phyloP scores from a whole-genome alignment of 2,329 filamentous ascomycete genomes.

The Monosporascus sp. region DNA sequence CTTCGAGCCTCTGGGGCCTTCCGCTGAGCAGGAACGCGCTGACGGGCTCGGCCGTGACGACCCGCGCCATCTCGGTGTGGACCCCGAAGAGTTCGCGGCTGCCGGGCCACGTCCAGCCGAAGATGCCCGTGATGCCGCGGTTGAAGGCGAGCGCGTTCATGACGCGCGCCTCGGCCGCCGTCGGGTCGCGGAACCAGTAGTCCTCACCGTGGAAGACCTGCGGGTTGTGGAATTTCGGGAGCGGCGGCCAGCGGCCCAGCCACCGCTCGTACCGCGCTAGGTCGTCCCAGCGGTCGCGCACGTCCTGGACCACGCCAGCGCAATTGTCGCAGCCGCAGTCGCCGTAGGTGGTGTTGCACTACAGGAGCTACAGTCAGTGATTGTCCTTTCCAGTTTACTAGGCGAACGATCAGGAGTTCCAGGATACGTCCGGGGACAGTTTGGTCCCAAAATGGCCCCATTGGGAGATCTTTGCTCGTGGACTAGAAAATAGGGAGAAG shows the following conservation, averaged over 20 bases:
- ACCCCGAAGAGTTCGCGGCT: slow-evolving; percentile 30
- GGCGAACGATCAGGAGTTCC: too few relatives aligned
- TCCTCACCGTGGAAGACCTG: slow-evolving; percentile 44
- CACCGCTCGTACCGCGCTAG: slow-evolving; percentile 33
- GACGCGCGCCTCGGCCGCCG: slow-evolving; percentile 35
- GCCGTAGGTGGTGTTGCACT: slow-evolving; percentile 53
- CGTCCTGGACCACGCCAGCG: slow-evolving; percentile 46
- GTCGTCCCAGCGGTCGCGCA: slow-evolving; percentile 36
- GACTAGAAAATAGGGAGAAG: too few relatives aligned
- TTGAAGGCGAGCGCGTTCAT: slow-evolving; percentile 42
- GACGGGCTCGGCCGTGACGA: slow-evolving; percentile 32
- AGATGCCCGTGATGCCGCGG: slow-evolving; percentile 37
- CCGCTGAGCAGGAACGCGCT: slow-evolving; percentile 34
- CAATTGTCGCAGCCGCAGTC: slow-evolving; percentile 62
- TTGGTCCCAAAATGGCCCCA: too few relatives aligned
- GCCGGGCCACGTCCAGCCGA: slow-evolving; percentile 42
- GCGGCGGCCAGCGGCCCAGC: slow-evolving; percentile 35
- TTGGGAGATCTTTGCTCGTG: too few relatives aligned
- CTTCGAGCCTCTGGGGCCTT: slow-evolving; percentile 10
- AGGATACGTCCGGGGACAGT: too few relatives aligned
- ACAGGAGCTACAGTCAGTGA: too few relatives aligned
- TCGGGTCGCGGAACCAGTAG: slow-evolving; percentile 44
- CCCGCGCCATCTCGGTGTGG: slow-evolving; percentile 34
- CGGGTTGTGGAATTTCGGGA: slow-evolving; percentile 38
- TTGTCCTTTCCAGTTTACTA: too few relatives aligned